Conservation (phyloP, 441 rosid species). For the Adansonia gregorii region DNA sequence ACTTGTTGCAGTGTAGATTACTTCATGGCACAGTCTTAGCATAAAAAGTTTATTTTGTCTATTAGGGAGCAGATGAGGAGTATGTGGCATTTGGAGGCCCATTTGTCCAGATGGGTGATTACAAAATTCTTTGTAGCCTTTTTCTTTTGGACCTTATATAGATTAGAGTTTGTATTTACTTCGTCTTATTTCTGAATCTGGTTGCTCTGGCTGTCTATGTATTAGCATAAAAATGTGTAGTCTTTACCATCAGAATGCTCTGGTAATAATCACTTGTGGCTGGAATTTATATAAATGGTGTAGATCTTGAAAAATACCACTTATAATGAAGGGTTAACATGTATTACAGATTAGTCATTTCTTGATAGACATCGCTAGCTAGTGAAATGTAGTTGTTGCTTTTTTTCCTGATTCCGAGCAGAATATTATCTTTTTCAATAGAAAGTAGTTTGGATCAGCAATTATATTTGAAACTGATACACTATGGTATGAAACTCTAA, state of each 20-base stretch:
- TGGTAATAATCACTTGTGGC: slow-evolving; percentile 1
- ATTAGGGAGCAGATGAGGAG: slow-evolving; percentile 70
- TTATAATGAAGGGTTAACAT: background rate
- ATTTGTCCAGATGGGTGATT: slow-evolving; percentile 86
- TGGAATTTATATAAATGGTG: background rate
- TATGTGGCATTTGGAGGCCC: slow-evolving; percentile 94
- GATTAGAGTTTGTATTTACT: background rate
- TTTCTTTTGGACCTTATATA: background rate
- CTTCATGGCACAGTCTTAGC: background rate
- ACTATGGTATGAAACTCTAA: background rate
- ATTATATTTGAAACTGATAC: background rate
- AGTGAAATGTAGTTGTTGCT: background rate
- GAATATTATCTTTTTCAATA: background rate
- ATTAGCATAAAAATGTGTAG: background rate
- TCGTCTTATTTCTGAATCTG: background rate
- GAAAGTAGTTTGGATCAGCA: background rate
- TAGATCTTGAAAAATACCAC: background rate
- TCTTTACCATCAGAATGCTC: background rate
- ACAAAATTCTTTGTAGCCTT: background rate
- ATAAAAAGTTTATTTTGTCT: slow-evolving; percentile 21
- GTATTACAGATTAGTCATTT: background rate
- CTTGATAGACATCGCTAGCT: background rate
- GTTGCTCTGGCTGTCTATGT: background rate
- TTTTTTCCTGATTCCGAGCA: background rate
- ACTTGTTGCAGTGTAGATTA: background rate